phyloP scores from a whole-genome alignment of 164 flowering plant genomes.

The Tetrastigma voinierianum region DNA sequence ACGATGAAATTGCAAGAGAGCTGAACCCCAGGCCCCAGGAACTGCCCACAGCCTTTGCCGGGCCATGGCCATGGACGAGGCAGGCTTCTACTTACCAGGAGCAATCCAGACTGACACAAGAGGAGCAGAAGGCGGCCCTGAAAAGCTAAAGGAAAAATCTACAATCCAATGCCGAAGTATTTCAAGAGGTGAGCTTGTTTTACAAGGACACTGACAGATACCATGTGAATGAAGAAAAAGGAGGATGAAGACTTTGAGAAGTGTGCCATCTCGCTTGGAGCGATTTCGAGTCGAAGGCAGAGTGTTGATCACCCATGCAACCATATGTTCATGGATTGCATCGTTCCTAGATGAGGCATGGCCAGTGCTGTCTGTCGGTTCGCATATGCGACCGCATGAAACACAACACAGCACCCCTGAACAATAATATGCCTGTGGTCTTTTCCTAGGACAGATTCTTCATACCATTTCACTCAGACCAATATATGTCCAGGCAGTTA shows the following conservation, averaged over 20 bases:
- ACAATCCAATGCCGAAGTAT: slow-evolving; percentile 31
- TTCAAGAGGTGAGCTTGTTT: slow-evolving; percentile 1
- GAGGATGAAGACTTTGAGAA: slow-evolving; percentile 27
- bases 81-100: slow-evolving; percentile 10
- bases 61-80: neutral
- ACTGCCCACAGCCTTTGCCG: neutral
- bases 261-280: slow-evolving; percentile 55
- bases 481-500: too few species aligned
- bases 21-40: neutral
- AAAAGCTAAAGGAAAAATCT: slow-evolving; percentile 40
- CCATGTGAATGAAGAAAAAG: too few species aligned
- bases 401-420: too few species aligned
- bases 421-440: too few species aligned
- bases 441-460: too few species aligned
- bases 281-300: slow-evolving; percentile 38
- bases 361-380: slow-evolving; percentile 52
- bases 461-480: too few species aligned
- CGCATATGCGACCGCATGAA: slow-evolving; percentile 4
- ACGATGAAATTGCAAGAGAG: too few species aligned
- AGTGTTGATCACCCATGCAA: slow-evolving; percentile 55
- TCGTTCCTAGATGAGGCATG: slow-evolving; percentile 47
- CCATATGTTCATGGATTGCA: slow-evolving; percentile 62
- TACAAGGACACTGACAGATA: too few species aligned
- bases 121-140: slow-evolving; percentile 37
- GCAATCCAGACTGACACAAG: slow-evolving; percentile 24